Evolutionary conservation across 306 rosid genomes (phyloP).

Genomic region (Datisca glomerata): DNA sequence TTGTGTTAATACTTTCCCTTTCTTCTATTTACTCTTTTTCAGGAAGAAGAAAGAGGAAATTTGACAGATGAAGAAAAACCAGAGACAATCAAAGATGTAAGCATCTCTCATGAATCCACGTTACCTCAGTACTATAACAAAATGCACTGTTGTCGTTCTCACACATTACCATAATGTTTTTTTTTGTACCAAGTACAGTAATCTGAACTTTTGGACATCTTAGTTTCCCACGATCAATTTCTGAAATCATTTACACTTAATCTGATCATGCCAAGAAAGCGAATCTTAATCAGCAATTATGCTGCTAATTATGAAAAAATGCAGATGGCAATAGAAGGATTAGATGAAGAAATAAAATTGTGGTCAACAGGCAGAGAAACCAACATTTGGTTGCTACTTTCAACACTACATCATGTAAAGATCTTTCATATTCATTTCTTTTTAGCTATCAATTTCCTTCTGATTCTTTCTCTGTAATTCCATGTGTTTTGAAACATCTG

Average conservation of each 20-base stretch:
- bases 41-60: slow-evolving; percentile 23
- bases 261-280: not conserved
- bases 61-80: slow-evolving; percentile 17
- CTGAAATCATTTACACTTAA: too few species aligned
- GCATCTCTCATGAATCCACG: too few species aligned
- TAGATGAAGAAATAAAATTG: slow-evolving; percentile 59
- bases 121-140: too few species aligned
- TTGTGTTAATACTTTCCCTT: not conserved
- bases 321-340: slow-evolving; percentile 40
- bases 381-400: slow-evolving; percentile 62
- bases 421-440: too few species aligned
- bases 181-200: too few species aligned
- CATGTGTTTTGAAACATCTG: not conserved
- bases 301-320: slow-evolving; percentile 1
- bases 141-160: too few species aligned
- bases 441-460: too few species aligned
- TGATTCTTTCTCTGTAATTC: not conserved
- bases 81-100: slow-evolving; percentile 22
- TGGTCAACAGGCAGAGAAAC: slow-evolving; percentile 83
- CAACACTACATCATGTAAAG: slow-evolving; percentile 67
- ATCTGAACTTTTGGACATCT: too few species aligned
- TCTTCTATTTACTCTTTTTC: not conserved
- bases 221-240: too few species aligned
- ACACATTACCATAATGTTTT: too few species aligned
- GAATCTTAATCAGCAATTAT: slow-evolving; percentile 1